phyloP scores from a whole-genome alignment of 192 early-diverging fungal genomes.

The Gamsiella multidivaricata region DNA sequence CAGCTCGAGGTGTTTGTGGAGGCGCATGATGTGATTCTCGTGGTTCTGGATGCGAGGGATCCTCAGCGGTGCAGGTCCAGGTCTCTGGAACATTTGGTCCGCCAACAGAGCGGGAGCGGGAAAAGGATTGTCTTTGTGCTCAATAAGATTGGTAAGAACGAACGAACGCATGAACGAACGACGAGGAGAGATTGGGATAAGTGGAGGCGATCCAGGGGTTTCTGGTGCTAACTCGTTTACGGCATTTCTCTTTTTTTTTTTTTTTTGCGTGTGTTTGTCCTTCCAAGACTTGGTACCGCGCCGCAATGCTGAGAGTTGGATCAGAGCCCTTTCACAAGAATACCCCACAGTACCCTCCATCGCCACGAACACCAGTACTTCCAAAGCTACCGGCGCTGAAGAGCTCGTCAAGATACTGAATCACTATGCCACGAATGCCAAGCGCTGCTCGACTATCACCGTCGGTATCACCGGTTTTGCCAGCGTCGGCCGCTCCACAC shows the following conservation, averaged over 20 bases:
- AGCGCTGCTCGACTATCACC: background rate
- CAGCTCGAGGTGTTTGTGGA: background rate
- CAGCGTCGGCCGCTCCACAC: slow-evolving; percentile 7
- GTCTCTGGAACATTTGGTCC: background rate
- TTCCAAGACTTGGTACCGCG: background rate
- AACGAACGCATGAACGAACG: no score
- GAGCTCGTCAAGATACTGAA: background rate
- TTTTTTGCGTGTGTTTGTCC: background rate
- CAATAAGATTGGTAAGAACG: slow-evolving; percentile 13
- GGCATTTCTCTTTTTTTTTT: background rate
- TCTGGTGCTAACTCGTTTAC: background rate
- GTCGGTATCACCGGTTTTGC: slow-evolving; percentile 10
- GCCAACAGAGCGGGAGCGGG: background rate
- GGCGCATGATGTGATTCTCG: background rate
- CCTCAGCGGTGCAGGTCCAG: slow-evolving; percentile 14
- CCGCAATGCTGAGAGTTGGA: slow-evolving; percentile 7
- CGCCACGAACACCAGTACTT: background rate
- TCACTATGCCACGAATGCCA: background rate
- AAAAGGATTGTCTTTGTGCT: slow-evolving; percentile 7
- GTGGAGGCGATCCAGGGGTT: no score
- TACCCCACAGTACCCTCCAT: background rate
- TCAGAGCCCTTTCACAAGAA: background rate
- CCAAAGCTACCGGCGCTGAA: background rate
- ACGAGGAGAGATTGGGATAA: background rate
- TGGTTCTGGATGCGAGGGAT: slow-evolving; percentile 9